Base-by-base conservation (phyloP, 2,329 filamentous ascomycete genomes). In the Phyllosticta citribraziliensis region DNA sequence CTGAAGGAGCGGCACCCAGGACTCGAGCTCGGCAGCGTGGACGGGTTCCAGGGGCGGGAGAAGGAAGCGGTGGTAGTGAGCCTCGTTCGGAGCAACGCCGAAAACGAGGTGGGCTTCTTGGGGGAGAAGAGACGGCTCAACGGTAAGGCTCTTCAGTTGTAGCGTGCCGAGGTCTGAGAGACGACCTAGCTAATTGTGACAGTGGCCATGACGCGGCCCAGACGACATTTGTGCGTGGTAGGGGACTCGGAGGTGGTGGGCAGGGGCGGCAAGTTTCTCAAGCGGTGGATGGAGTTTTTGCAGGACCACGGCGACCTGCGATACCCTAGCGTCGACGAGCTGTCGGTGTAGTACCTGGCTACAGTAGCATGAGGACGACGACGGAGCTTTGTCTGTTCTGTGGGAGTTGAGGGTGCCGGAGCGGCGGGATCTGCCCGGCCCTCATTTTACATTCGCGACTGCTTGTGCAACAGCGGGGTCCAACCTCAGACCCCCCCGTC, bases 171-270 rank as follows among this genome's bases (percentile, higher is more conserved):
- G 56, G 33, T 30, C 64, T 54, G 62, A 27, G 54, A 25, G 22
- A 22, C n/a, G n/a, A n/a, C n/a, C 22, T 22, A 22, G 30, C 58
- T 61, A 8, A 47, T 17, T n/a, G 40, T 47, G 58, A 35, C 68
- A 96, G 92, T 97, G 67, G 93, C 94, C 58, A 97, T 99, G 92
- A 99, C 94, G 64, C 85, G 94, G 66, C 91, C 94, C 5, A 93
- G 89, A 77, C 84, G 94, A 67, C 93, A 94, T 70, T 80, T 99
- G 52, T 94, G 89, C 64, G 83, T 99, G 19, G 88, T 97, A 68
- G 94, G 93, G 53, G 94, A 99, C 74, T 94, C 91, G 63, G 94
- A 97, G 72, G 97, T 93, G 2, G 89, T 96, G 60, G 40, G 40
- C 68, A 96, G 90, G 75, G 92, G 92, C 24, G 91, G 89, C 74